Conservation (phyloP, 176 grass and related monocot genomes). For the Bonia amplexicaulis region DNA sequence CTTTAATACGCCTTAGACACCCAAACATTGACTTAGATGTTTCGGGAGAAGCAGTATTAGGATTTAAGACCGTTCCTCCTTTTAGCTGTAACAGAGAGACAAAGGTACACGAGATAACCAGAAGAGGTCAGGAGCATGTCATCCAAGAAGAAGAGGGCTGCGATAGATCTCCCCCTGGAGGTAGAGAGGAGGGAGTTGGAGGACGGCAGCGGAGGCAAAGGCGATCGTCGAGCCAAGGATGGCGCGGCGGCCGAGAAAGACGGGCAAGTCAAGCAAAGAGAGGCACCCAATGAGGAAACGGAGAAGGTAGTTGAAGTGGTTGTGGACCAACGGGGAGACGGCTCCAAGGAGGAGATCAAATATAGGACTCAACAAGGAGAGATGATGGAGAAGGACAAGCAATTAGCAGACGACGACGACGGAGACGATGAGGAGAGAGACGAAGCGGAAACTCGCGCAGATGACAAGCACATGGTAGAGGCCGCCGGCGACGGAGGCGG, state of each 20-base stretch:
- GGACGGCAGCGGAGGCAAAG: background rate
- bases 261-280: slow-evolving; percentile 19
- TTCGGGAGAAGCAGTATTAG: slow-evolving; percentile 50
- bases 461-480: slow-evolving; percentile 31
- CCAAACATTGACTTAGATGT: slow-evolving; percentile 85
- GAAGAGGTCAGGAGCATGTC: slow-evolving; percentile 50
- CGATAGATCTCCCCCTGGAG: slow-evolving; percentile 66
- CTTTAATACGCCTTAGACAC: slow-evolving; percentile 56
- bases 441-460: background rate
- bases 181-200: slow-evolving; percentile 30
- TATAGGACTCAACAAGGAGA: slow-evolving; percentile 36
- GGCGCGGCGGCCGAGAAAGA: slow-evolving; percentile 2
- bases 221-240: background rate
- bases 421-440: slow-evolving; percentile 27
- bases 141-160: slow-evolving; percentile 63
- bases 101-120: slow-evolving; percentile 43
- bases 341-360: slow-evolving; percentile 37
- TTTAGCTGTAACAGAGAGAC: slow-evolving; percentile 42
- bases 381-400: slow-evolving; percentile 32
- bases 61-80: slow-evolving; percentile 50
- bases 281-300: slow-evolving; percentile 10
- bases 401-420: slow-evolving; percentile 1
- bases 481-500: background rate
- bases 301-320: slow-evolving; percentile 44
- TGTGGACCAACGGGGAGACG: slow-evolving; percentile 33